phyloP scores from a whole-genome alignment of 2,329 filamentous ascomycete genomes.

The Sclerotinia glacialis region DNA sequence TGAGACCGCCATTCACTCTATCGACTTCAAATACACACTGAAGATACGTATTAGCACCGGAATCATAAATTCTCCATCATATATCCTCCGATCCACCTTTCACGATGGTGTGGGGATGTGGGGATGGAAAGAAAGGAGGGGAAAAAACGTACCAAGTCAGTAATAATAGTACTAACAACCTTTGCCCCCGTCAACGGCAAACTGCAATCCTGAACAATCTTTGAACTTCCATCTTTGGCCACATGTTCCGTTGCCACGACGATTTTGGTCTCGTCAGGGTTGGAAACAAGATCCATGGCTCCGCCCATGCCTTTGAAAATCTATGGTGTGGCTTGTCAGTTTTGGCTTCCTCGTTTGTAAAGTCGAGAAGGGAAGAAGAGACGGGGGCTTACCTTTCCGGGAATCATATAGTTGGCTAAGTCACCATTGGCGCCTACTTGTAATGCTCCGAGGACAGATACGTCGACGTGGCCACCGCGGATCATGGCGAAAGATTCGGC shows the following conservation, averaged over 20 bases:
- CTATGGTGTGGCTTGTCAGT: neutral
- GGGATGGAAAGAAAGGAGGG: accelerated
- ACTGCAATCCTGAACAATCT: constrained; percentile 63
- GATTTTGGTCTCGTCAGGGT: constrained; percentile 68
- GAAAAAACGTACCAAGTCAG: constrained; percentile 59
- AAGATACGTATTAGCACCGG: neutral
- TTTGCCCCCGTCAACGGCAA: constrained; percentile 63
- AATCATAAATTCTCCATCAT: neutral
- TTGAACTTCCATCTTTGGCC: constrained; percentile 64
- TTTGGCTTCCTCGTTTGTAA: neutral
- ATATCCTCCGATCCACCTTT: neutral
- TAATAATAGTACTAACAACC: constrained; percentile 69
- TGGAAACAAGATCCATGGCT: constrained; percentile 69
- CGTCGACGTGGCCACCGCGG: constrained; percentile 75
- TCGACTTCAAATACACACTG: constrained; percentile 70
- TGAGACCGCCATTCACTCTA: constrained; percentile 58
- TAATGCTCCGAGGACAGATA: constrained; percentile 67
- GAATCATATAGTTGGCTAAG: constrained; percentile 85
- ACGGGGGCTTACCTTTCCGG: constrained; percentile 63
- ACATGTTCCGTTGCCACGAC: constrained; percentile 68
- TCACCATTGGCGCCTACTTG: constrained; percentile 77
- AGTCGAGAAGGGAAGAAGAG: neutral
- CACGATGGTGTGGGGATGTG: neutral
- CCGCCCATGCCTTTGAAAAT: constrained; percentile 79
- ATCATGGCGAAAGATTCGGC: constrained; percentile 86